These are phyloP conservation scores for Plenodomus biglobosus DNA, from an alignment of 2,329 filamentous ascomycete species.

Conservation along the genomic window DNA sequence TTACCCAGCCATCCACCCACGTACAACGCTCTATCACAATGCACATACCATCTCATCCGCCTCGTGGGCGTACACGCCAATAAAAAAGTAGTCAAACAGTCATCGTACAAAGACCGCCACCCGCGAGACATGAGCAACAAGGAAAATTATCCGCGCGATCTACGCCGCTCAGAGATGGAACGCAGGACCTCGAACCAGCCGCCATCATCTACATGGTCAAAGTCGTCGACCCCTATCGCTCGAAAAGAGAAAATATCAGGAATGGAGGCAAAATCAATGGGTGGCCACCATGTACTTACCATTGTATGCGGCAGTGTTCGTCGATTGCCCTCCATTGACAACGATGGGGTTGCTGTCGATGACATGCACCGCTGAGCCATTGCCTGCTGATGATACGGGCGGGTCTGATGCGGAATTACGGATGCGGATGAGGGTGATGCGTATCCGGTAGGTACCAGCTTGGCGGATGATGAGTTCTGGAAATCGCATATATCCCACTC, in stretches of 20 bases:
- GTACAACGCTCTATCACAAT: conserved; percentile 2
- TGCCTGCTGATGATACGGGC: conserved; percentile 25
- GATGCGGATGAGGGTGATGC: conserved; percentile 42
- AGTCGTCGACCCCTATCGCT: conserved; percentile 24
- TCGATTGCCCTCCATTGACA: conserved; percentile 28
- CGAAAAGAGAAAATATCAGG: conserved; percentile 28
- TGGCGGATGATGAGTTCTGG: conserved; percentile 41
- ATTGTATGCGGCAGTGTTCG: conserved; percentile 26
- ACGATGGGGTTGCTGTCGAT: conserved; percentile 41
- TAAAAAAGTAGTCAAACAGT: conserved; percentile 5
- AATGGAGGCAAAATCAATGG: conserved; percentile 28
- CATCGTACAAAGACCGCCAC: conserved; percentile 21
- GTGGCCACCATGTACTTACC: conserved; percentile 40
- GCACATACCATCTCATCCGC: neutral
- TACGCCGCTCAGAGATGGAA: conserved; percentile 27
- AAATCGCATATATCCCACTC: conserved; percentile 44
- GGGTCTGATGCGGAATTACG: conserved; percentile 30
- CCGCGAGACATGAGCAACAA: conserved; percentile 4
- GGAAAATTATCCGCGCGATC: conserved; percentile 17
- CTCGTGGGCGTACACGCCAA: neutral
- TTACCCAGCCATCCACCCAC: conserved; percentile 1
- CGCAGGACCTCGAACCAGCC: conserved; percentile 36
- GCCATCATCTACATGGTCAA: conserved; percentile 28
- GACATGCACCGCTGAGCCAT: conserved; percentile 34
- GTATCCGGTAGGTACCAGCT: conserved; percentile 42